These are phyloP conservation scores for Blastobotrys chiropterorum DNA, from an alignment of 805 yeast species.

Conservation along the genomic window DNA sequence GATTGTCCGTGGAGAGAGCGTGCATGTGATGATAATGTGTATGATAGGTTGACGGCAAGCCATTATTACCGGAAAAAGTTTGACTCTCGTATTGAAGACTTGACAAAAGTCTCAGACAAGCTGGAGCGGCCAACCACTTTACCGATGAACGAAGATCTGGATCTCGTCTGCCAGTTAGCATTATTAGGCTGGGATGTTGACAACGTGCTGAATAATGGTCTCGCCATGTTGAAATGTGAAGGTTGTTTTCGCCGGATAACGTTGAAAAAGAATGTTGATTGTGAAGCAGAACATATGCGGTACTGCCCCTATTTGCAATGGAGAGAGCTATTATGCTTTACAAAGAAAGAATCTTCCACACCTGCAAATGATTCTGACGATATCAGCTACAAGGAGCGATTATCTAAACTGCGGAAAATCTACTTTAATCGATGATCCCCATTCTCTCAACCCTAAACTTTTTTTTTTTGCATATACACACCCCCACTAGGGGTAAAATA, in stretches of 20 bases:
- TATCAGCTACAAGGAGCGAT: not conserved
- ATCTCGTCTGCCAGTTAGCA: not conserved
- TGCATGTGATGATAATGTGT: constrained; percentile 6
- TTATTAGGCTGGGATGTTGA: constrained; percentile 4
- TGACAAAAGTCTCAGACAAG: not conserved
- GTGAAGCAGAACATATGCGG: constrained; percentile 3
- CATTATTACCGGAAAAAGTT: not conserved
- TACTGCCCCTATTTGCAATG: constrained; percentile 3
- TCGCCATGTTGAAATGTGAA: constrained; percentile 1
- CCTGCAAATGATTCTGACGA: not conserved
- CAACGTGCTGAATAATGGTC: not conserved
- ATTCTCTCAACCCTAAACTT: too few species aligned
- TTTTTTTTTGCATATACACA: too few species aligned
- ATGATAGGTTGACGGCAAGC: not conserved
- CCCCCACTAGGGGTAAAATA: too few species aligned
- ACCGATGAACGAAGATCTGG: not conserved
- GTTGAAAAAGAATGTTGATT: not conserved
- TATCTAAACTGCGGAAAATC: not conserved
- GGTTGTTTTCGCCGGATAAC: constrained; percentile 4
- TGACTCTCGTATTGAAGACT: not conserved
- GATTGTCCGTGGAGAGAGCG: constrained; percentile 9
- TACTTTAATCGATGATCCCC: not conserved
- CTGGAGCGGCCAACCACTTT: not conserved
- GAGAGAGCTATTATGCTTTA: not conserved
- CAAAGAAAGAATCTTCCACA: not conserved